phyloP scores from a whole-genome alignment of 495 filamentous ascomycete genomes.

The Lasiosphaeria miniovina region DNA sequence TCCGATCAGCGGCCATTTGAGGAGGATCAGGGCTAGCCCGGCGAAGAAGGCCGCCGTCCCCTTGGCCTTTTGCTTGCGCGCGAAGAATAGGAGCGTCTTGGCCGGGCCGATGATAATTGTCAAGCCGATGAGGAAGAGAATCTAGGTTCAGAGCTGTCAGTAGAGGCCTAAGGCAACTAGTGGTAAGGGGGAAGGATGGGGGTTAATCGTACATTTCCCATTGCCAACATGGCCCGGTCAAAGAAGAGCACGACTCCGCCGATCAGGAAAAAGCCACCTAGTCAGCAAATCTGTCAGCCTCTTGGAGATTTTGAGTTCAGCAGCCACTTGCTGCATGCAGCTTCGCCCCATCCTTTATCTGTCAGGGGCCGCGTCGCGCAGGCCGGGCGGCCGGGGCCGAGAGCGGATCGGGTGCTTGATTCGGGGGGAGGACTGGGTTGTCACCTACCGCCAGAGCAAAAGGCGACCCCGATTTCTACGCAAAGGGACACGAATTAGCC shows the following conservation, averaged over 20 bases:
- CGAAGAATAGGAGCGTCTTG: conserved; percentile 91
- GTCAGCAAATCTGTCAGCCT: not conserved
- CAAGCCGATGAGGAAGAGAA: conserved; percentile 95
- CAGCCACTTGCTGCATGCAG: not conserved
- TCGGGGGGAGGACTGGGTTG: too few relatives aligned
- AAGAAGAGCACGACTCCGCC: conserved; percentile 95
- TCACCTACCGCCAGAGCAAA: conserved; percentile 88
- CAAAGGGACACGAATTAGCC: conserved; percentile 22
- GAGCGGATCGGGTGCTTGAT: too few relatives aligned
- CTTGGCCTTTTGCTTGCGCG: conserved; percentile 84
- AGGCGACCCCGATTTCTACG: conserved; percentile 88
- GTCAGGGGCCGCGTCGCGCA: not conserved
- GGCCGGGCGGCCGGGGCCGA: too few relatives aligned
- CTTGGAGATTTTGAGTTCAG: not conserved
- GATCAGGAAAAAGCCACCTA: conserved; percentile 88
- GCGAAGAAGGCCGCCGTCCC: conserved; percentile 84
- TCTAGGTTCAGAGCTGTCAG: conserved; percentile 43
- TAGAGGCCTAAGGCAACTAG: not conserved
- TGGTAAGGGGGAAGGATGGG: conserved; percentile 56
- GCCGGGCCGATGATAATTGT: conserved; percentile 91
- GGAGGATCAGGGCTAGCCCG: conserved; percentile 81
- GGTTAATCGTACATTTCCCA: conserved; percentile 56
- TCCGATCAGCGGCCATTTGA: conserved; percentile 84
- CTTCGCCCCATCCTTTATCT: not conserved
- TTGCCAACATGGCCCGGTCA: conserved; percentile 80